Percentiles rank a stretch among this genome's conserved stretches.
phyloP scores from a whole-genome alignment of 345 rosid genomes.

The Jatropha curcas region DNA sequence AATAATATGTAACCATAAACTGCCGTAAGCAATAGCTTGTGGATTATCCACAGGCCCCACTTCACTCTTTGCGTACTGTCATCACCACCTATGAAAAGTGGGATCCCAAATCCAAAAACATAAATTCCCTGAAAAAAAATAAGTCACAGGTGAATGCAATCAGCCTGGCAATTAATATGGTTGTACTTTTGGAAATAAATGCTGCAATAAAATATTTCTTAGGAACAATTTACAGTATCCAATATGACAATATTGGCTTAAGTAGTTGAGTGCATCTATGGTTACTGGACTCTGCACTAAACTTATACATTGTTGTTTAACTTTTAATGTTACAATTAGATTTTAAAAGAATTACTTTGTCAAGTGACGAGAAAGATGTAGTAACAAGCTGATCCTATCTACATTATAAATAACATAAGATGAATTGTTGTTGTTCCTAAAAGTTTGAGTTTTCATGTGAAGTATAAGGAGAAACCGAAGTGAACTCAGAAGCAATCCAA shows the following conservation, averaged over 20 bases:
- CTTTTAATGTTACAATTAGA: too few relatives aligned
- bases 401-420: too few relatives aligned
- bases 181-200: slow-evolving; percentile 6
- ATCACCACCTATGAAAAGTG: slow-evolving; percentile 31
- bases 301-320: too few relatives aligned
- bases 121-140: slow-evolving; percentile 33
- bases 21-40: slow-evolving; percentile 35
- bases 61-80: slow-evolving; percentile 27
- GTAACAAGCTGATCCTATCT: too few relatives aligned
- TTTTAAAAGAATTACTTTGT: too few relatives aligned
- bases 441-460: too few relatives aligned
- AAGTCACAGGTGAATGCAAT: background rate
- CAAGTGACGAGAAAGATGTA: too few relatives aligned
- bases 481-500: too few relatives aligned
- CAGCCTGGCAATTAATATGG: slow-evolving; percentile 5
- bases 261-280: background rate
- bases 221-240: background rate
- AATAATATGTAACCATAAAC: slow-evolving; percentile 43
- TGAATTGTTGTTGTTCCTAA: too few relatives aligned
- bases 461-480: too few relatives aligned
- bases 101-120: slow-evolving; percentile 42
- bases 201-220: background rate
- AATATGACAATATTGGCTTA: background rate
- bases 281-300: too few relatives aligned
- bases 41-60: slow-evolving; percentile 45